These are phyloP conservation scores for Globisporangium ultimum DNA, from an alignment of 352 stramenopile genomes.

Conservation along the genomic window DNA sequence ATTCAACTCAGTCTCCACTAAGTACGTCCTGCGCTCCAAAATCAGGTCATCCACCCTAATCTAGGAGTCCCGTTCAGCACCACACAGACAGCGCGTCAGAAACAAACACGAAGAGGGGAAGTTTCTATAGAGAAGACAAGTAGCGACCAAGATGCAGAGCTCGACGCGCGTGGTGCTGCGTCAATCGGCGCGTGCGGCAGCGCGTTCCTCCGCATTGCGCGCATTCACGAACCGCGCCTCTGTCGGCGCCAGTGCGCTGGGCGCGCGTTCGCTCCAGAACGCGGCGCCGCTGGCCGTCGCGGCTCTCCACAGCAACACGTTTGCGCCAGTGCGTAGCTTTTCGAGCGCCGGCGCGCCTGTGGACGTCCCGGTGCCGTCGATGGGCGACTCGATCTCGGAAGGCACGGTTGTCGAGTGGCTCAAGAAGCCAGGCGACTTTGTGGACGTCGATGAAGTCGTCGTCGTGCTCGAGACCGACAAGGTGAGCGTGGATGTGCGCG, in stretches of 20 bases:
- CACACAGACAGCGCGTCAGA: neutral
- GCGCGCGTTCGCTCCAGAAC: conserved; percentile 2
- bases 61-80: neutral
- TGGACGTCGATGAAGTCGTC: conserved; percentile 96
- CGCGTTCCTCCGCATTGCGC: conserved; percentile 13
- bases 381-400: conserved; percentile 97
- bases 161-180: conserved; percentile 19
- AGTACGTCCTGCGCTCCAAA: neutral
- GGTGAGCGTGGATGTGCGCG: conserved; percentile 89
- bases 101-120: neutral
- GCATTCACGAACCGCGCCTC: neutral
- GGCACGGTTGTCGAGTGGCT: conserved; percentile 96
- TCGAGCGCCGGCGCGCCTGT: conserved; percentile 22
- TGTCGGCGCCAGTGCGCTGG: neutral
- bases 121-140: too few species aligned
- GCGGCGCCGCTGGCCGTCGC: neutral
- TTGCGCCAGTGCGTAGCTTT: conserved; percentile 25
- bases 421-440: conserved; percentile 90
- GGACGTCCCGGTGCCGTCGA: conserved; percentile 79
- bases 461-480: conserved; percentile 99
- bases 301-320: neutral
- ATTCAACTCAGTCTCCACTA: neutral
- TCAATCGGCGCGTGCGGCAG: conserved; percentile 14
- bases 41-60: neutral
- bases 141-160: conserved; percentile 22